Conservation (phyloP, 495 filamentous ascomycete genomes). For the Xylaria flabelliformis region DNA sequence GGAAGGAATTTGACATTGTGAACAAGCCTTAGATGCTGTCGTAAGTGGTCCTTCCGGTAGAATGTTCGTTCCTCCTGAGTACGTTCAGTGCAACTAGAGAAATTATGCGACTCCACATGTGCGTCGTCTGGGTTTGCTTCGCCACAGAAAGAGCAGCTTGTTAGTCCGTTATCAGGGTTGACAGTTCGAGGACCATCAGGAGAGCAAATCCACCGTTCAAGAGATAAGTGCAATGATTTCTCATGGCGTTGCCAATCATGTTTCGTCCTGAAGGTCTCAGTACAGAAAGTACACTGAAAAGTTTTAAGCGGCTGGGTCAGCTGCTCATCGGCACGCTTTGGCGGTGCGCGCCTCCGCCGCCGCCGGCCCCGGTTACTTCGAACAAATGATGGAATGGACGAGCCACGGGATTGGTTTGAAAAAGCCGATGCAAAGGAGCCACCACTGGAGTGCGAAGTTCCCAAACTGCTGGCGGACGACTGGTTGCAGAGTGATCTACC, state of each 20-base stretch:
- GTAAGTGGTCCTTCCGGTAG: slow-evolving; percentile 82
- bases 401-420: slow-evolving; percentile 70
- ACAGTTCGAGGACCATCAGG: slow-evolving; percentile 65
- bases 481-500: slow-evolving; percentile 70
- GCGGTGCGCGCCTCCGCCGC: slow-evolving; percentile 65
- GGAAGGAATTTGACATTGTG: slow-evolving; percentile 68
- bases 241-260: slow-evolving; percentile 88
- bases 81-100: slow-evolving; percentile 69
- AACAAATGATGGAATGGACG: slow-evolving; percentile 65
- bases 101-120: slow-evolving; percentile 75
- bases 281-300: slow-evolving; percentile 87
- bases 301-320: slow-evolving; percentile 54
- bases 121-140: slow-evolving; percentile 59
- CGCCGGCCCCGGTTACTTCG: slow-evolving; percentile 65
- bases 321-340: slow-evolving; percentile 35
- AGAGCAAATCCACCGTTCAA: slow-evolving; percentile 82
- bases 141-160: slow-evolving; percentile 74
- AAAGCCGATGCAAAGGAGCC: slow-evolving; percentile 76
- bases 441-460: slow-evolving; percentile 71
- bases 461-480: slow-evolving; percentile 74
- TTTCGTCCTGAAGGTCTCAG: slow-evolving; percentile 79
- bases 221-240: slow-evolving; percentile 76
- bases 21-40: slow-evolving; percentile 81
- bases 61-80: slow-evolving; percentile 73
- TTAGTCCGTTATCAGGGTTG: slow-evolving; percentile 53